These are phyloP conservation scores for Sporisorium iseilematis-ciliati DNA, from an alignment of 1,284 basidiomycete genomes.

Conservation along the genomic window DNA sequence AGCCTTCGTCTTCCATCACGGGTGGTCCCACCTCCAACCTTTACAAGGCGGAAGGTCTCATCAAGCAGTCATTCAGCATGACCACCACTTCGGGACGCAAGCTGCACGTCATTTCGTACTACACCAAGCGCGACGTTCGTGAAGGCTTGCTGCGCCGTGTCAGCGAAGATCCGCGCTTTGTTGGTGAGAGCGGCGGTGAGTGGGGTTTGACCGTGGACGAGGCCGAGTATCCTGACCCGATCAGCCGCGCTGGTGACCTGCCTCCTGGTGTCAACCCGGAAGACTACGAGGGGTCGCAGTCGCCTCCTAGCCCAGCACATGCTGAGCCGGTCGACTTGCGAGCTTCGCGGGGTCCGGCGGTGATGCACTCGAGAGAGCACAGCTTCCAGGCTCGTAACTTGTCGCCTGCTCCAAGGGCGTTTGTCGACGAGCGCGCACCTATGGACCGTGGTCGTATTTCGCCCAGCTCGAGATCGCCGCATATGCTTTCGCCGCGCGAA, in stretches of 20 bases:
- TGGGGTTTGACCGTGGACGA: conserved; percentile 61
- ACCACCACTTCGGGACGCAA: conserved; percentile 67
- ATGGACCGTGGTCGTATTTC: conserved; percentile 23
- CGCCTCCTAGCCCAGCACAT: conserved; percentile 26
- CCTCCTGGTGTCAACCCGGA: conserved; percentile 40
- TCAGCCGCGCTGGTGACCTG: conserved; percentile 51
- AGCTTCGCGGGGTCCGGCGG: conserved; percentile 7
- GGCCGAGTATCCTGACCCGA: conserved; percentile 56
- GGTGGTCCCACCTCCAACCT: conserved; percentile 61
- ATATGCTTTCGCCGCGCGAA: conserved; percentile 10
- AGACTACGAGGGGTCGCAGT: conserved; percentile 39
- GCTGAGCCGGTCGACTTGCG: conserved; percentile 17
- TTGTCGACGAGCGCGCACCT: conserved; percentile 3
- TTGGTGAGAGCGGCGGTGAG: conserved; percentile 60
- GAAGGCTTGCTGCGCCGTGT: conserved; percentile 61
- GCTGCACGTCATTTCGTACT: conserved; percentile 69
- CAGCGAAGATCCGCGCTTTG: conserved; percentile 66
- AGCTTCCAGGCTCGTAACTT: conserved; percentile 19
- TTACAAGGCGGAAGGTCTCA: conserved; percentile 69
- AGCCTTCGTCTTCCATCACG: conserved; percentile 52
- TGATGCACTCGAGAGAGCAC: conserved; percentile 9
- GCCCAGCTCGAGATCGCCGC: conserved; percentile 16
- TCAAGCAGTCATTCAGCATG: conserved; percentile 69
- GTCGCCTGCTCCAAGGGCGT: conserved; percentile 8
- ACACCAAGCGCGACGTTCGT: conserved; percentile 65